A percentile compares a stretch with the other conserved stretches of the same genome.
These are phyloP conservation scores for Choanephora cucurbitarum DNA, from an alignment of 371 early-diverging fungal species.

Conservation along the genomic window DNA sequence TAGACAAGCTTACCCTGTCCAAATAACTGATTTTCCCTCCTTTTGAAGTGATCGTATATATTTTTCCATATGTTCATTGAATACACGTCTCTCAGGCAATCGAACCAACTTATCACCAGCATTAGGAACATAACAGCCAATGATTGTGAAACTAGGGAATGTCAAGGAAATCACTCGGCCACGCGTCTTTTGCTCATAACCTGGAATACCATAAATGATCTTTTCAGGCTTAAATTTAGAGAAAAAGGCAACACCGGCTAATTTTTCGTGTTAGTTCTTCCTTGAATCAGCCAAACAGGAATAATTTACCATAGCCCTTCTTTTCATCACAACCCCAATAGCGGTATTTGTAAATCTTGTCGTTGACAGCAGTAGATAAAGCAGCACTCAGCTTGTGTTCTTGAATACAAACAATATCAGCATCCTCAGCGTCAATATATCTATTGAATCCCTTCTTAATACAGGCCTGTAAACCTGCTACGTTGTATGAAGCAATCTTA, in stretches of 20 bases:
- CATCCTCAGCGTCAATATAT: slow-evolving; percentile 80
- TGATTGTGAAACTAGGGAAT: slow-evolving; percentile 66
- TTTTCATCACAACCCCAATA: slow-evolving; percentile 72
- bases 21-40: slow-evolving; percentile 74
- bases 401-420: slow-evolving; percentile 85
- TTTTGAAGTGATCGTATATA: slow-evolving; percentile 70
- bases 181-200: slow-evolving; percentile 52
- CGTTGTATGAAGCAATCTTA: slow-evolving; percentile 85
- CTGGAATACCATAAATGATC: slow-evolving; percentile 65
- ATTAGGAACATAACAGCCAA: slow-evolving; percentile 83
- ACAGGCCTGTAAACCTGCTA: slow-evolving; percentile 72
- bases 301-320: slow-evolving; percentile 73
- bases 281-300: no score
- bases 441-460: slow-evolving; percentile 80
- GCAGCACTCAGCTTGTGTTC: slow-evolving; percentile 82
- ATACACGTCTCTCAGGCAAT: slow-evolving; percentile 64
- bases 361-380: slow-evolving; percentile 47
- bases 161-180: slow-evolving; percentile 80
- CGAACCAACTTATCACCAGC: slow-evolving; percentile 76
- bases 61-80: slow-evolving; percentile 69
- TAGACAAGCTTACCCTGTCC: slow-evolving; percentile 69
- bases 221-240: slow-evolving; percentile 76
- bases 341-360: slow-evolving; percentile 68
- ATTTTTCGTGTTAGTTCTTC: no score
- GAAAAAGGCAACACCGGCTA: slow-evolving; percentile 78